Conservation (phyloP, 306 rosid genomes). For the Acacia acuminata region DNA sequence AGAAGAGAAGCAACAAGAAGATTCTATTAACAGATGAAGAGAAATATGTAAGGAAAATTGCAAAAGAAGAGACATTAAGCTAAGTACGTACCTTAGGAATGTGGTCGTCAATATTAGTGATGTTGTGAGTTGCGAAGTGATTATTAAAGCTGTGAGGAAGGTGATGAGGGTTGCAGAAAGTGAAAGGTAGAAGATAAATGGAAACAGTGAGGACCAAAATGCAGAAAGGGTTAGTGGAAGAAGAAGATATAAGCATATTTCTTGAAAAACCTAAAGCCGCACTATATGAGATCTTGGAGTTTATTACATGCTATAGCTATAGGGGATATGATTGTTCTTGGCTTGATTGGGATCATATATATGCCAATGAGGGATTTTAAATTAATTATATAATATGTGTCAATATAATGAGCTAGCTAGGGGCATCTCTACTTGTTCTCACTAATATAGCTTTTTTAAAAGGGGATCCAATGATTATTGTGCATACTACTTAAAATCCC, state of each 20-base stretch:
- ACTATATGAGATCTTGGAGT: conserved; percentile 21
- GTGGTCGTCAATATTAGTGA: conserved; percentile 26
- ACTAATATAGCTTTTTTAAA: conserved; percentile 28
- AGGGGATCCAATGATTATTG: conserved; percentile 12
- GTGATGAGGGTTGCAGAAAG: conserved; percentile 52
- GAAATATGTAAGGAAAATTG: too few species aligned
- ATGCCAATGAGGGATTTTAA: conserved; percentile 31
- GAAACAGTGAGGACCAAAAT: conserved; percentile 31
- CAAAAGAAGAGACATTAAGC: too few species aligned
- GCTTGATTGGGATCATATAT: not conserved
- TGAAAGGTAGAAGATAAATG: conserved; percentile 56
- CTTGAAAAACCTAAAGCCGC: conserved; percentile 31
- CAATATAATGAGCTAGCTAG: not conserved
- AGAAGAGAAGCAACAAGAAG: not conserved
- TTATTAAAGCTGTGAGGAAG: conserved; percentile 42
- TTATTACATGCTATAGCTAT: not conserved
- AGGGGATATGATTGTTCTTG: conserved; percentile 47
- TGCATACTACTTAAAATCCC: not conserved
- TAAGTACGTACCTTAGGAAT: conserved; percentile 50
- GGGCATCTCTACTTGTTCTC: conserved; percentile 37
- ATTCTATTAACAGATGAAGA: too few species aligned
- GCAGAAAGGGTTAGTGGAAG: conserved; percentile 27
- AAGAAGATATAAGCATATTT: conserved; percentile 50
- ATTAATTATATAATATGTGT: conserved; percentile 21
- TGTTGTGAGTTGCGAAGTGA: conserved; percentile 43